Base-by-base conservation (phyloP, 164 flowering plant genomes). In the Nymphaea thermarum region DNA sequence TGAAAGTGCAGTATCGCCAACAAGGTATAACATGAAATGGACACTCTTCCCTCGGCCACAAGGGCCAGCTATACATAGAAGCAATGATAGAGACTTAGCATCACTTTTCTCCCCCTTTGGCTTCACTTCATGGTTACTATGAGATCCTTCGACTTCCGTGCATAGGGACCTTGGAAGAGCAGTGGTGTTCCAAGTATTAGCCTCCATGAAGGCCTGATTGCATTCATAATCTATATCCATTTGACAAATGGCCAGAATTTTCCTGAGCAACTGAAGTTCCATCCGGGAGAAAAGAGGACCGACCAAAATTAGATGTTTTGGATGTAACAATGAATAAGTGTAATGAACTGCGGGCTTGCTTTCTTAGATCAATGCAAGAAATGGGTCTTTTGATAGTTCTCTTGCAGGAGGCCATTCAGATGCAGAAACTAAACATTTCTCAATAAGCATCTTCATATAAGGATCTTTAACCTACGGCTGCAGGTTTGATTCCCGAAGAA, bases 211-310 rank as follows among this genome's bases (percentile, higher is more conserved):
- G 47, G 75, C 36, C 69, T 79, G 72, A 65, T 78, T 77, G 76
- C 57, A 65, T 62, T 81, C 86, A 60, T 75, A 43, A 76, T 90
- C 98, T 42, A 86, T 72, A 57, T 90, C 96, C 93, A 90, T 83
- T 81, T 45, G 86, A 80, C 43, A 68, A 77, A 43, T 86, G 81
- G 11, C 64, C 64, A 4, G 64, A 62, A 10, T 62, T 62, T 55
- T 43, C 69, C 60, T 71, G 51, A 51, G 45, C 25, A 44, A 65
- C 41, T 44, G 63, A 57, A n/a, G 77, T 78, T 69, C 76, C 84
- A 71, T 79, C 81, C 7, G 79, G 82, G 60, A 81, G 78, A 45
- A 86, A 68, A 68, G 78, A 84, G 4, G 82, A 77, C 42, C 84
- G 84, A 60, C 80, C 80, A 66, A 75, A 75, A n/a, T 77, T 67